phyloP scores from a whole-genome alignment of 108 stramenopile species.

The Fragilaria radians region DNA sequence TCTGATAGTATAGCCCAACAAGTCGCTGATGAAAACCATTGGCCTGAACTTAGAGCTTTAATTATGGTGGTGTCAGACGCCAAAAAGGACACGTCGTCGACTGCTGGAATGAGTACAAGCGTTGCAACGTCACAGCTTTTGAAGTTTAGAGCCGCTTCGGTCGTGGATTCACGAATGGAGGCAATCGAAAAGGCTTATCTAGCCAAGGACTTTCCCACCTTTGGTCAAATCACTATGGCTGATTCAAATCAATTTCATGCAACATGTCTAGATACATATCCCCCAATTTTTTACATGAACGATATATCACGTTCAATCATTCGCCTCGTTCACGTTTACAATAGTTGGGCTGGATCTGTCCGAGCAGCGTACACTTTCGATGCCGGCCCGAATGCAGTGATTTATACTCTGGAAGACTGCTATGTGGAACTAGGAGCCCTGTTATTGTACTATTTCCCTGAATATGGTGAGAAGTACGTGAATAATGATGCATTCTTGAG shows the following conservation, averaged over 20 bases:
- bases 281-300: slow-evolving; percentile 99
- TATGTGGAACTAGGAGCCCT: slow-evolving; percentile 65
- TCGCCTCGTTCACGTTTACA: slow-evolving; percentile 79
- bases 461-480: slow-evolving; percentile 34
- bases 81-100: slow-evolving; percentile 95
- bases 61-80: slow-evolving; percentile 89
- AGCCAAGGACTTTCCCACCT: slow-evolving; percentile 85
- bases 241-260: slow-evolving; percentile 99
- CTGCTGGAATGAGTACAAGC: slow-evolving; percentile 89
- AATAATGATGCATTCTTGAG: slow-evolving; percentile 38
- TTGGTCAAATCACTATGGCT: slow-evolving; percentile 92
- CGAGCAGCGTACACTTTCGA: slow-evolving; percentile 98
- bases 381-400: slow-evolving; percentile 98
- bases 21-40: slow-evolving; percentile 85
- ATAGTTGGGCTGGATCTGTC: slow-evolving; percentile 72
- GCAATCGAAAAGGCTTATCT: slow-evolving; percentile 83
- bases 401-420: slow-evolving; percentile 68
- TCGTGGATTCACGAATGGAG: slow-evolving; percentile 81
- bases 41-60: slow-evolving; percentile 93
- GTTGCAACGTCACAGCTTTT: slow-evolving; percentile 85
- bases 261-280: slow-evolving; percentile 97
- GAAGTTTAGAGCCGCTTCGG: slow-evolving; percentile 68
- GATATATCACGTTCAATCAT: slow-evolving; percentile 70
- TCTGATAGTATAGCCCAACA: slow-evolving; percentile 88
- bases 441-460: slow-evolving; percentile 68